Conservation (phyloP, 2,329 filamentous ascomycete genomes). For the Cytospora schulzeri region DNA sequence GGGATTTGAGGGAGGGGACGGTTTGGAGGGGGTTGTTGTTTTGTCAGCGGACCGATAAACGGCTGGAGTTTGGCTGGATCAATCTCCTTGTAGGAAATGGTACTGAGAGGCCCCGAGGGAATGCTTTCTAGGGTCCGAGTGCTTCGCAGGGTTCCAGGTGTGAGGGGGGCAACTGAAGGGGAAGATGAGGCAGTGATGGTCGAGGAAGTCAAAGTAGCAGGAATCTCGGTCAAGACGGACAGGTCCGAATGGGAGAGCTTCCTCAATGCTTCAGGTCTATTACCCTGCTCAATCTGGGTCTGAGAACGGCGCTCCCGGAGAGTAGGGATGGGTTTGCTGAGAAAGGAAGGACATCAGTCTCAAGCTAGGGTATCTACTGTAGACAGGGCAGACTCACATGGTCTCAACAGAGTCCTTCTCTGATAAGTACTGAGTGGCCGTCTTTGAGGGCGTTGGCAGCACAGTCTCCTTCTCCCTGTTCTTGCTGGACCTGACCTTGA, state of each 20-base stretch:
- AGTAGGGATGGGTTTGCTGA: background rate
- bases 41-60: slow-evolving; percentile 14
- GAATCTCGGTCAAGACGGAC: background rate
- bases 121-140: slow-evolving; percentile 1
- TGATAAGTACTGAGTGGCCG: background rate
- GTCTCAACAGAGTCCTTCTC: background rate
- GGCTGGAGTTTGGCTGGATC: slow-evolving; percentile 10
- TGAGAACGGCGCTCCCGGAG: background rate
- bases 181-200: slow-evolving; percentile 7
- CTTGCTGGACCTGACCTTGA: background rate
- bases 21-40: slow-evolving; percentile 15
- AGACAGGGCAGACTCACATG: background rate
- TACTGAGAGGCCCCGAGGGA: slow-evolving; percentile 4
- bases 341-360: background rate
- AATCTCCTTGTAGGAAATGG: background rate
- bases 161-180: slow-evolving; percentile 4
- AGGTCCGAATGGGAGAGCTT: background rate
- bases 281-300: background rate
- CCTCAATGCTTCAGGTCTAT: background rate
- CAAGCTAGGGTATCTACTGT: background rate
- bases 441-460: background rate
- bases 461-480: background rate
- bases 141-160: background rate
- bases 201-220: slow-evolving; percentile 3
- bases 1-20: slow-evolving; percentile 14